Conservation (phyloP, 306 rosid species). For the Lupinus albus region DNA sequence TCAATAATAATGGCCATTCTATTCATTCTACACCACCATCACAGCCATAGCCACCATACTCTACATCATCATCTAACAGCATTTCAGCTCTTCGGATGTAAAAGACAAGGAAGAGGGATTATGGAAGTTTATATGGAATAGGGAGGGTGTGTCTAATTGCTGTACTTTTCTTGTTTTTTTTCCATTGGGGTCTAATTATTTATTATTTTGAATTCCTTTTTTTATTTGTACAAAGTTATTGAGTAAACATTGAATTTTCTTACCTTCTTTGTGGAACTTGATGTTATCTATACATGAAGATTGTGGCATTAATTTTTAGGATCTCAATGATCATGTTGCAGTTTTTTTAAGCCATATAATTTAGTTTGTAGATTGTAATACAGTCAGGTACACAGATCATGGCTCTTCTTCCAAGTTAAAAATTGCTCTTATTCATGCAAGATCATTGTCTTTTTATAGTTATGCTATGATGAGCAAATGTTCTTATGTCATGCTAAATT, state of each 20-base stretch:
- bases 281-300: conserved; percentile 4
- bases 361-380: too few relatives aligned
- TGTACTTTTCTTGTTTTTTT: conserved; percentile 44
- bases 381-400: too few relatives aligned
- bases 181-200: conserved; percentile 36
- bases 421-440: neutral
- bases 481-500: neutral
- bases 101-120: neutral
- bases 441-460: neutral
- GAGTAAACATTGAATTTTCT: conserved; percentile 20
- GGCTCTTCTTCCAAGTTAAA: neutral
- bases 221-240: conserved; percentile 40
- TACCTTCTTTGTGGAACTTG: neutral
- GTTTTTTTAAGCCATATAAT: too few relatives aligned
- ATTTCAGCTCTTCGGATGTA: conserved; percentile 36
- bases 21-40: conserved; percentile 35
- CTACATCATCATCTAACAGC: conserved; percentile 11
- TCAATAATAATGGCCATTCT: conserved; percentile 41
- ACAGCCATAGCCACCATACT: conserved; percentile 37
- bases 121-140: conserved; percentile 36
- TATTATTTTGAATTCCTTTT: conserved; percentile 24
- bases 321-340: conserved; percentile 13
- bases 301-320: conserved; percentile 8
- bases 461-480: neutral
- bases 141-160: conserved; percentile 40